A percentile compares a stretch with the other conserved stretches of the same genome.
phyloP scores from a whole-genome alignment of 352 stramenopile genomes.

The Globisporangium echinulatum region DNA sequence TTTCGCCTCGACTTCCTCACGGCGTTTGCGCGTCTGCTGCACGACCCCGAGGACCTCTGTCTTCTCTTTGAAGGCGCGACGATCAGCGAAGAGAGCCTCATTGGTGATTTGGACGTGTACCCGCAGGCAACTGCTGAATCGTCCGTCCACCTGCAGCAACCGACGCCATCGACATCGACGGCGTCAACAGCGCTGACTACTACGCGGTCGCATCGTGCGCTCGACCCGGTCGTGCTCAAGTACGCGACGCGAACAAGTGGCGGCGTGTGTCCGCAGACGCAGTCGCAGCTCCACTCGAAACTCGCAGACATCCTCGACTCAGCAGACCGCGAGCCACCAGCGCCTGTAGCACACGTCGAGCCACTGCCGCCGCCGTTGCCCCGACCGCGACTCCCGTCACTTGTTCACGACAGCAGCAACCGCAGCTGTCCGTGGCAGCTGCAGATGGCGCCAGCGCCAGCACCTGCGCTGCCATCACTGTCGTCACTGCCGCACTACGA shows the following conservation, averaged over 20 bases:
- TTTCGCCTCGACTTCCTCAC: constrained; percentile 36
- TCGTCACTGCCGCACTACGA: neutral
- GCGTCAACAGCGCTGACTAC: neutral
- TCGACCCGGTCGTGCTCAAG: constrained; percentile 4
- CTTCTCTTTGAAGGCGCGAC: constrained; percentile 30
- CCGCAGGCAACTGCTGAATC: neutral
- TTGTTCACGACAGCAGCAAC: neutral
- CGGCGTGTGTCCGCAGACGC: neutral
- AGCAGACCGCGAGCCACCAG: neutral
- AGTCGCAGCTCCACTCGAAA: constrained; percentile 5
- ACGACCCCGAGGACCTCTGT: constrained; percentile 28
- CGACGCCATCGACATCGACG: neutral
- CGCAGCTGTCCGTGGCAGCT: constrained; percentile 10
- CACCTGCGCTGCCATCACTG: neutral
- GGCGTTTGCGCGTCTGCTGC: constrained; percentile 34
- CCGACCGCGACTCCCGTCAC: neutral
- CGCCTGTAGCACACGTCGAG: neutral
- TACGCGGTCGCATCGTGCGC: neutral
- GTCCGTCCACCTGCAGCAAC: too few species aligned
- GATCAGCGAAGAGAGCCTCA: constrained; percentile 47
- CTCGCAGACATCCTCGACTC: constrained; percentile 11
- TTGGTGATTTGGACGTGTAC: constrained; percentile 35
- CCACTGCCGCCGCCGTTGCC: neutral
- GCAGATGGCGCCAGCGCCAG: constrained; percentile 8
- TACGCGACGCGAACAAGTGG: neutral